These are phyloP conservation scores for Calonectria montana DNA, from an alignment of 2,329 filamentous ascomycete genomes.

Conservation along the genomic window DNA sequence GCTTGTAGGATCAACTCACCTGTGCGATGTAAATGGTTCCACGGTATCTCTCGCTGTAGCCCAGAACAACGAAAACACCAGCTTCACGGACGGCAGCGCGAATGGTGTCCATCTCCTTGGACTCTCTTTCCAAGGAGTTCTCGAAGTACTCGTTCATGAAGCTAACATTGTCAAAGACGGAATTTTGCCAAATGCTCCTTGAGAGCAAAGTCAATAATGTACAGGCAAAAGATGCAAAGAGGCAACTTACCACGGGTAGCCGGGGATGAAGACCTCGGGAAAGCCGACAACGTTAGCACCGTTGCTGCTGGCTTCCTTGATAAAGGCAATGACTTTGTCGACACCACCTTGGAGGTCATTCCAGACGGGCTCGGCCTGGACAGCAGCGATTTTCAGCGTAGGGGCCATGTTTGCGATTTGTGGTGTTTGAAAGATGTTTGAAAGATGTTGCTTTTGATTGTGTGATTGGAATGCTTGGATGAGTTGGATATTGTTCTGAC, in stretches of 20 bases:
- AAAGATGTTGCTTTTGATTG: neutral
- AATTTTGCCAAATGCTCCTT: constrained; percentile 46
- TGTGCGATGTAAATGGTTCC: constrained; percentile 56
- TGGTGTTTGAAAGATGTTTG: neutral
- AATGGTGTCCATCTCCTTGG: constrained; percentile 56
- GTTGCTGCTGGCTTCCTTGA: constrained; percentile 44
- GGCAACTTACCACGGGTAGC: constrained; percentile 57
- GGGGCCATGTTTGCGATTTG: neutral
- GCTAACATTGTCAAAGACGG: constrained; percentile 46
- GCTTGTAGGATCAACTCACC: neutral
- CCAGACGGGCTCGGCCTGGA: constrained; percentile 43
- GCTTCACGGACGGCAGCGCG: constrained; percentile 58
- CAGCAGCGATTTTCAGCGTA: constrained; percentile 33
- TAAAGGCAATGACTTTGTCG: constrained; percentile 49
- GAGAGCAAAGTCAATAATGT: constrained; percentile 19
- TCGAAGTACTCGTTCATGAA: constrained; percentile 58
- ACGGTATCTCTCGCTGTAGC: constrained; percentile 54
- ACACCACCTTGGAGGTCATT: constrained; percentile 47
- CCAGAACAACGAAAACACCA: constrained; percentile 55
- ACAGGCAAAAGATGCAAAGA: neutral
- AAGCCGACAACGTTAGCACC: constrained; percentile 53
- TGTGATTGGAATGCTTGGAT: neutral
- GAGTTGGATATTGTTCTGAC: neutral
- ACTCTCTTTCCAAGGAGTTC: constrained; percentile 54
- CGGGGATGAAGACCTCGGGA: constrained; percentile 58